phyloP scores from a whole-genome alignment of 177 flowering plant genomes.

The Vitis hybrid region DNA sequence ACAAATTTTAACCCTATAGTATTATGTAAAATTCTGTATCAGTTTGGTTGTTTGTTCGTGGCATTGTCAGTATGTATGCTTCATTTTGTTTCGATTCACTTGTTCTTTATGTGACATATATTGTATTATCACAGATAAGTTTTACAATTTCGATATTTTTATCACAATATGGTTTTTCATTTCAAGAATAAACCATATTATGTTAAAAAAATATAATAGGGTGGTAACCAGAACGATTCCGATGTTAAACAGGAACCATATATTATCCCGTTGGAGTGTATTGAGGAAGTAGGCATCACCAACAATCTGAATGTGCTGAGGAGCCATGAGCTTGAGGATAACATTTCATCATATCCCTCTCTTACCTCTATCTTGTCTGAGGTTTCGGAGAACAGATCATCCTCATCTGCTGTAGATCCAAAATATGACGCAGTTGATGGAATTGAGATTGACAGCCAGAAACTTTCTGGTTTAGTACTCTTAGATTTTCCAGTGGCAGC shows the following conservation, averaged over 20 bases:
- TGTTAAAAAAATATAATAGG: not conserved
- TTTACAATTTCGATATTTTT: not conserved
- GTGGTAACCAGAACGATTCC: not conserved
- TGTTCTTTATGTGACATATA: not conserved
- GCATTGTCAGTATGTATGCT: not conserved
- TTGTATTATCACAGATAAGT: not conserved
- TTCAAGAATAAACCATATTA: not conserved
- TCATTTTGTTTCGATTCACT: not conserved
- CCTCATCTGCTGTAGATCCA: conserved; percentile 4
- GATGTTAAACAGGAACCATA: conserved; percentile 29
- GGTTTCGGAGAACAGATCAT: conserved; percentile 11
- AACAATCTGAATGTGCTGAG: conserved; percentile 6
- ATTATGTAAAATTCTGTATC: too few species aligned
- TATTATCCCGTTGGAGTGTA: conserved; percentile 2
- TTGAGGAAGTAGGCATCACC: conserved; percentile 11
- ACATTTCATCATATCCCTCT: conserved; percentile 9
- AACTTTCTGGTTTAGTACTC: conserved; percentile 5
- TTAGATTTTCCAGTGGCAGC: conserved; percentile 8
- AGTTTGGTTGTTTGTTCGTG: too few species aligned
- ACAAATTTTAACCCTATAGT: too few species aligned
- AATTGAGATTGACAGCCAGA: conserved; percentile 10
- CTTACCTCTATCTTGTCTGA: conserved; percentile 19
- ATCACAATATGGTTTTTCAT: not conserved
- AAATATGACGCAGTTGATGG: conserved; percentile 11
- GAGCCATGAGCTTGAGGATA: conserved; percentile 17